Conservation (phyloP, 495 filamentous ascomycete genomes). For the Daldinia loculata region DNA sequence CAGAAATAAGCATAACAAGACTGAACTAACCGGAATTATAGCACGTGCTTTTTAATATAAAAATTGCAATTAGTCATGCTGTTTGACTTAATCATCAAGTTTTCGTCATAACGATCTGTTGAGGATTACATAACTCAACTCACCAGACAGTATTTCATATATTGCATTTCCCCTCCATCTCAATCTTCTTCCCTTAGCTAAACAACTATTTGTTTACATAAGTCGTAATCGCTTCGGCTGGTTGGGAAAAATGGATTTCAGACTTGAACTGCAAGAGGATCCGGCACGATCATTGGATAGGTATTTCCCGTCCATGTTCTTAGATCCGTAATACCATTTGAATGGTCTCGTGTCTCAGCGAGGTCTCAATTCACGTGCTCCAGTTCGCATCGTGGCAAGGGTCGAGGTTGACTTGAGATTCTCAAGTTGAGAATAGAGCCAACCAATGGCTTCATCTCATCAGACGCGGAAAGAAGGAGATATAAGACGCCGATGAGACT, state of each 20-base stretch:
- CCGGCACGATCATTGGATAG: neutral
- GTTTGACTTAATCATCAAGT: no score
- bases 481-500: neutral
- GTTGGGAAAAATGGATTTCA: neutral
- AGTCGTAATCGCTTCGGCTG: neutral
- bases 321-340: slow-evolving; percentile 20
- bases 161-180: neutral
- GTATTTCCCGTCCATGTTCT: neutral
- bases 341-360: slow-evolving; percentile 3
- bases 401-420: slow-evolving; percentile 1
- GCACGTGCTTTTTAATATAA: no score
- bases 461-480: slow-evolving; percentile 5
- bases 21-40: no score
- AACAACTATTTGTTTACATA: neutral
- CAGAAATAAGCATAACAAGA: no score
- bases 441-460: slow-evolving; percentile 31
- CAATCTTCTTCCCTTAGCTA: neutral
- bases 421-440: no score
- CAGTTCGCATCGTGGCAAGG: slow-evolving; percentile 23
- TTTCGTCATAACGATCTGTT: neutral
- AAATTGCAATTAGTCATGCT: no score
- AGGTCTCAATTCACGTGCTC: slow-evolving; percentile 24
- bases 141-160: neutral
- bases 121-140: neutral
- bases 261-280: neutral